Conservation (phyloP, 2,329 filamentous ascomycete species). For the Calonectria pteridis region DNA sequence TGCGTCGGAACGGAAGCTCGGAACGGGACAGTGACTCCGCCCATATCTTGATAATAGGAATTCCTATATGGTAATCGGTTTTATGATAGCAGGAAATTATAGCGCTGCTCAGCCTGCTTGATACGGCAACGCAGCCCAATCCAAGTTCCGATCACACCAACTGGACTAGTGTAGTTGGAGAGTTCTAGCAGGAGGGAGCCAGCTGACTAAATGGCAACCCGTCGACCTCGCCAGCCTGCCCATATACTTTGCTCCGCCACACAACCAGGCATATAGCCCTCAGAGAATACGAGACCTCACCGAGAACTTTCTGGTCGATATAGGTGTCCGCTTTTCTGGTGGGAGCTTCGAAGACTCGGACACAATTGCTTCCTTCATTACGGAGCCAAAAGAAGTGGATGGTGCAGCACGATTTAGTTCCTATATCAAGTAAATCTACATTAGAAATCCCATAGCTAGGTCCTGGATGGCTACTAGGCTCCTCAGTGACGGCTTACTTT, state of each 20-base stretch:
- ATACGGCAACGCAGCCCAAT: background rate
- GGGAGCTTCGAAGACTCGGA: too few relatives aligned
- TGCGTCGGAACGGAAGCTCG: background rate
- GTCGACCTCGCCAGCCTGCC: background rate
- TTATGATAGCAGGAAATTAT: background rate
- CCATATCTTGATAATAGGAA: background rate
- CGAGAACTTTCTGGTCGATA: too few relatives aligned
- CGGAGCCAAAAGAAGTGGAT: too few relatives aligned
- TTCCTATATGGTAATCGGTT: background rate
- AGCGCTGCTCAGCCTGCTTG: background rate
- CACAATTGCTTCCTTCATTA: too few relatives aligned
- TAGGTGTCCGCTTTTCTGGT: too few relatives aligned
- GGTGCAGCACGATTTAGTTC: too few relatives aligned
- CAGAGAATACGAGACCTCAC: background rate
- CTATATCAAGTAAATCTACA: too few relatives aligned
- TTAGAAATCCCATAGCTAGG: too few relatives aligned
- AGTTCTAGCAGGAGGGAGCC: background rate
- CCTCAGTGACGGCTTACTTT: too few relatives aligned
- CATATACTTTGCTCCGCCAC: background rate
- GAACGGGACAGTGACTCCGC: background rate
- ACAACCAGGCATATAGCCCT: background rate
- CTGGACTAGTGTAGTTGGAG: background rate
- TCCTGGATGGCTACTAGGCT: too few relatives aligned
- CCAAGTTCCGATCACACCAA: background rate
- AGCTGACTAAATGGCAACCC: background rate